Evolutionary conservation across 73 alveolate genomes (phyloP), one percentile per base, ranked within the genome.

Genomic region (Stentor roeselii): DNA sequence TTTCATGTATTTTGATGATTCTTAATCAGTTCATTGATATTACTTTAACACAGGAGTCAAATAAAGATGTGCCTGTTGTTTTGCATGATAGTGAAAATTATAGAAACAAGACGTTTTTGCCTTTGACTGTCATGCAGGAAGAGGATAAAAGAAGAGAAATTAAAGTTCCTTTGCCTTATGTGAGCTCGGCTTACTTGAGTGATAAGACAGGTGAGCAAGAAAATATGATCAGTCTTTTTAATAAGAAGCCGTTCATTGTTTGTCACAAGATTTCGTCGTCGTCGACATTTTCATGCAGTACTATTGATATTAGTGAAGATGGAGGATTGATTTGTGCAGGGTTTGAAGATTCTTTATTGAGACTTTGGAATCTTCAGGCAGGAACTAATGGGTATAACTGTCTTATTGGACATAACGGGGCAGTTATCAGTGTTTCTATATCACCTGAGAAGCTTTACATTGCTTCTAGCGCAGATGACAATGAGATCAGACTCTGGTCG

Each of bases 401-500:
- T 50, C 40, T 85, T 38, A 80, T 83, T 61, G 99, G 99, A 0
- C 98, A 95, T 58, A 86, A 91, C 60, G 95, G 95, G 2, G 92
- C 97, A 30, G 92, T 95, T 6, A 92, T 84, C 78, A 92, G 97
- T 11, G 74, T 95, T 36, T 84, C 95, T 37, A 85, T 95, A 31
- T 83, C 95, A 11, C 89, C 92, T 84, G 96, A 93, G 78, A 91
- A 90, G 75, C 92, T 86, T 36, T 75, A 83, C 77, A 60, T 95
- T 76, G 89, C 93, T 6, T 86, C 97, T 37, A 89, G 96, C 37
- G 88, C 97, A 36, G 91, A 82, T 41, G 99, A 93, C 78, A 75
- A 92, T n/a, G 84, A 96, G 3, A 90, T 95, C 59, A 87, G 99
- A 67, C 90, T 93, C 59, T 95, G 99, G 98, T 78, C 89, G 59